These are phyloP conservation scores for Geosmithia flava DNA, from an alignment of 2,329 filamentous ascomycete genomes.

Conservation along the genomic window DNA sequence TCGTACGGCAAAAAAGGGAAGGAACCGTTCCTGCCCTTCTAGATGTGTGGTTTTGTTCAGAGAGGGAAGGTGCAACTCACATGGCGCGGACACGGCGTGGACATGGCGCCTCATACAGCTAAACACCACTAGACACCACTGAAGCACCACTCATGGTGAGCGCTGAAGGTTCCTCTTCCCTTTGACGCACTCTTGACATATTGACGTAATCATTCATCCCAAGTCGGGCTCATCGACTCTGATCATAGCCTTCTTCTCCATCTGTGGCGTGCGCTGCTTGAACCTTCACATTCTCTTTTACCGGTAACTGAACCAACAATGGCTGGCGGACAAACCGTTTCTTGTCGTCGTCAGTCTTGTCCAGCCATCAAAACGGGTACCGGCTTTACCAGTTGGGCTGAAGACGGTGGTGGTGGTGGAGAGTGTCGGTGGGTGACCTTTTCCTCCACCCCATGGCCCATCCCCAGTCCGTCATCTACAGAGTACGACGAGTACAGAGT, in stretches of 20 bases:
- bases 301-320: not conserved
- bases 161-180: too few species aligned
- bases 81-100: too few species aligned
- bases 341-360: not conserved
- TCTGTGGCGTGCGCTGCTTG: not conserved
- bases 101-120: too few species aligned
- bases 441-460: not conserved
- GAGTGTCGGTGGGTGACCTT: not conserved
- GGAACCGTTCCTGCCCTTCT: too few species aligned
- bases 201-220: not conserved
- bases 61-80: too few species aligned
- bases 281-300: not conserved
- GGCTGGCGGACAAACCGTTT: not conserved
- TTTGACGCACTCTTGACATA: too few species aligned
- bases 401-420: not conserved
- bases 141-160: too few species aligned
- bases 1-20: too few species aligned
- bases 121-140: too few species aligned
- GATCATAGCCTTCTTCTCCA: not conserved
- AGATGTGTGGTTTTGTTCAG: too few species aligned
- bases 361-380: not conserved
- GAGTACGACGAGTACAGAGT: too few species aligned
- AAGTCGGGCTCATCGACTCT: not conserved
- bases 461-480: not conserved
- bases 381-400: not conserved